These are phyloP conservation scores for Penicillium canescens DNA, from an alignment of 495 filamentous ascomycete species.

Conservation along the genomic window DNA sequence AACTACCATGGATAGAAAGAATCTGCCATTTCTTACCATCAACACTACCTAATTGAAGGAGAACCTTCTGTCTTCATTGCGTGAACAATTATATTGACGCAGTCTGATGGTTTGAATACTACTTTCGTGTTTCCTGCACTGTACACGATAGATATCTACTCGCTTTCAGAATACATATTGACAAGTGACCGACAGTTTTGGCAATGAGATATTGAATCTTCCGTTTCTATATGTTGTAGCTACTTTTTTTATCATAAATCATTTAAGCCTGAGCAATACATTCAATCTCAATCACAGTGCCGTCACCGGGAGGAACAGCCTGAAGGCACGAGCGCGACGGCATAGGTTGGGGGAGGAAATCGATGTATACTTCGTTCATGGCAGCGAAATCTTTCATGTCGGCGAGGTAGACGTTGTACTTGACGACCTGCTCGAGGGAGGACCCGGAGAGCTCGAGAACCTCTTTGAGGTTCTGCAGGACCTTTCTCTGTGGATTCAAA, in stretches of 20 bases:
- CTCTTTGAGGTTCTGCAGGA: constrained; percentile 60
- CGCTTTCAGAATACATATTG: too few relatives aligned
- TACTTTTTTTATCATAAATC: constrained; percentile 1
- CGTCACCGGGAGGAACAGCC: constrained; percentile 37
- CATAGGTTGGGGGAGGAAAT: constrained; percentile 40
- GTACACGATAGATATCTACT: too few relatives aligned
- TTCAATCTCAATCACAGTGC: constrained; percentile 41
- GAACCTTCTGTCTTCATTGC: too few relatives aligned
- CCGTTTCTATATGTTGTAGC: neutral
- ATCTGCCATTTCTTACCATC: too few relatives aligned
- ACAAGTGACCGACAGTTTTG: too few relatives aligned
- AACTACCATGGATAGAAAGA: too few relatives aligned
- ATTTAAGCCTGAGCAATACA: constrained; percentile 36
- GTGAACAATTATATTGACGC: too few relatives aligned
- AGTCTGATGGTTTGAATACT: too few relatives aligned
- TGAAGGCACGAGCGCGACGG: constrained; percentile 39
- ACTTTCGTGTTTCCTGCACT: too few relatives aligned
- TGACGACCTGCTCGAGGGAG: constrained; percentile 61
- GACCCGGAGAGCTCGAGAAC: constrained; percentile 65
- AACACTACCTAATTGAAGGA: too few relatives aligned
- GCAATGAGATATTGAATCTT: neutral
- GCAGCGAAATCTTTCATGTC: constrained; percentile 69
- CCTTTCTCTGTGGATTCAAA: constrained; percentile 15
- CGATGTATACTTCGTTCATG: constrained; percentile 59
- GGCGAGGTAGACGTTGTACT: constrained; percentile 67